phyloP scores from a whole-genome alignment of 1,139 yeast species.

The Debaryomyces subglobosus region DNA sequence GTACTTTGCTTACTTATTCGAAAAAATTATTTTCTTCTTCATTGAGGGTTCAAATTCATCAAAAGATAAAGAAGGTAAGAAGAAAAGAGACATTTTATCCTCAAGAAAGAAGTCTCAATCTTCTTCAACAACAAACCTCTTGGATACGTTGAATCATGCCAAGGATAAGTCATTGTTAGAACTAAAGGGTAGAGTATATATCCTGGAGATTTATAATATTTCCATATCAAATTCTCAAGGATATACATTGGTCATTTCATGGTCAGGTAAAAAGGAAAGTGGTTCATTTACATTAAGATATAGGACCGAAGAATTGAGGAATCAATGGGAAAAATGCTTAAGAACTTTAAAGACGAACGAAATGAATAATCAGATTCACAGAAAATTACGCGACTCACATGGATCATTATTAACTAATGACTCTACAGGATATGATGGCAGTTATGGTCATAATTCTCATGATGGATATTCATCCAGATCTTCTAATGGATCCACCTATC shows the following conservation, averaged over 20 bases:
- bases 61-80: slow-evolving; percentile 32
- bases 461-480: slow-evolving; percentile 29
- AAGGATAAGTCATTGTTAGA: slow-evolving; percentile 48
- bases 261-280: slow-evolving; percentile 78
- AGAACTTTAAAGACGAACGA: slow-evolving; percentile 46
- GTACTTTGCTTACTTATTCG: slow-evolving; percentile 87
- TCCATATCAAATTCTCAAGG: slow-evolving; percentile 43
- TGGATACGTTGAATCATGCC: slow-evolving; percentile 38
- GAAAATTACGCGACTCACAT: slow-evolving; percentile 43
- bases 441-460: slow-evolving; percentile 18
- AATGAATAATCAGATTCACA: slow-evolving; percentile 45
- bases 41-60: slow-evolving; percentile 39
- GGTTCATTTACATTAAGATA: slow-evolving; percentile 74
- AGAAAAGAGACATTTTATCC: slow-evolving; percentile 39
- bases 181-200: slow-evolving; percentile 70
- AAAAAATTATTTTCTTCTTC: slow-evolving; percentile 82
- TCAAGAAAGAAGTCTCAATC: slow-evolving; percentile 46
- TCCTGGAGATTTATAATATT: slow-evolving; percentile 64
- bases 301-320: slow-evolving; percentile 68
- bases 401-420: slow-evolving; percentile 32
- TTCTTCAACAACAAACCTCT: slow-evolving; percentile 39
- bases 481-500: slow-evolving; percentile 35
- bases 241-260: slow-evolving; percentile 66
- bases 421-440: slow-evolving; percentile 27
- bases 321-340: slow-evolving; percentile 70